phyloP scores from a whole-genome alignment of 2,329 filamentous ascomycete genomes.

The Gaeumannomyces tritici region DNA sequence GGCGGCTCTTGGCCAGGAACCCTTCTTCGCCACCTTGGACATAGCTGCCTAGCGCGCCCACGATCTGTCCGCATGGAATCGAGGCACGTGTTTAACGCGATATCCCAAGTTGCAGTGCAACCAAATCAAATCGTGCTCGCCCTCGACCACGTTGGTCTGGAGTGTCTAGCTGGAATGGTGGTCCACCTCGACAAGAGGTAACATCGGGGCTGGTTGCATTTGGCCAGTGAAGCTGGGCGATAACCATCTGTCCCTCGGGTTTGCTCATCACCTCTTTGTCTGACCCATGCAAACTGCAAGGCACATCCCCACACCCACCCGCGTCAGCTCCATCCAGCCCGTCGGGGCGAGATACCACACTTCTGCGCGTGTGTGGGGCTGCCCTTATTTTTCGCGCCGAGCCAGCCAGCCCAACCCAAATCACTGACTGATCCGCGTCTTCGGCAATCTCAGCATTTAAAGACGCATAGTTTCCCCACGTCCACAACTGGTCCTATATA shows the following conservation, averaged over 20 bases:
- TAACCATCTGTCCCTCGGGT: background rate
- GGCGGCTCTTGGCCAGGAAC: background rate
- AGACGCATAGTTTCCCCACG: constrained; percentile 1
- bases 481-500: constrained; percentile 5
- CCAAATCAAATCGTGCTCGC: too few relatives aligned
- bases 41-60: background rate
- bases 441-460: constrained; percentile 11
- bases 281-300: background rate
- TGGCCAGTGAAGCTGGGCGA: background rate
- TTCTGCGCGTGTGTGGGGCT: background rate
- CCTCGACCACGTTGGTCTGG: too few relatives aligned
- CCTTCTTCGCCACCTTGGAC: background rate
- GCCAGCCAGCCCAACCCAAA: constrained; percentile 3
- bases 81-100: too few relatives aligned
- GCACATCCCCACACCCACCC: background rate
- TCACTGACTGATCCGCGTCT: constrained; percentile 12
- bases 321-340: background rate
- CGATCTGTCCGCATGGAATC: too few relatives aligned
- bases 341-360: too few relatives aligned
- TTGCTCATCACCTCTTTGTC: background rate
- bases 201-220: background rate
- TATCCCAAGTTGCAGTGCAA: too few relatives aligned
- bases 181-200: too few relatives aligned
- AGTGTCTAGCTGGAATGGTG: too few relatives aligned
- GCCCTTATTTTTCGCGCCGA: background rate